Evolutionary conservation across 164 flowering plant genomes (phyloP).

Genomic region (Chimonanthus salicifolius): DNA sequence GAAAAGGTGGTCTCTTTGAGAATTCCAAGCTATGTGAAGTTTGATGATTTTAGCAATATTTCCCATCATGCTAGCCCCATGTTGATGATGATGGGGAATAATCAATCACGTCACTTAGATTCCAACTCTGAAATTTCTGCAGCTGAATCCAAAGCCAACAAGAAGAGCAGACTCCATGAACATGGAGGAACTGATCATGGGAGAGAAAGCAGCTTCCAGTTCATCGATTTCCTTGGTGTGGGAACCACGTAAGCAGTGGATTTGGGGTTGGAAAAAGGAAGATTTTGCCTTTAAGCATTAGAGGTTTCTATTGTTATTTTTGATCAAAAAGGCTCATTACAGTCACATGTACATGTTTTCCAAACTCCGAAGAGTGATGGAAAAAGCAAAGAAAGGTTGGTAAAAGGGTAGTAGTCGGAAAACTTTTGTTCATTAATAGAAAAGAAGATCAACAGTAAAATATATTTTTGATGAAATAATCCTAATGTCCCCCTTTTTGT

Average conservation of each 20-base stretch:
- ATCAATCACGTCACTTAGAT: conserved; percentile 27
- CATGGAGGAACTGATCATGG: conserved; percentile 22
- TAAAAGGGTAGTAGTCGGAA: not conserved
- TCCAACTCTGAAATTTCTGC: conserved; percentile 43
- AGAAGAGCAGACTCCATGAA: conserved; percentile 12
- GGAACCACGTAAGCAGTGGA: conserved; percentile 29
- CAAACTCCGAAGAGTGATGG: conserved; percentile 5
- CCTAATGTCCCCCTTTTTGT: not conserved
- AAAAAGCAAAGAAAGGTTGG: not conserved
- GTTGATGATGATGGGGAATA: conserved; percentile 13
- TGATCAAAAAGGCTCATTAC: not conserved
- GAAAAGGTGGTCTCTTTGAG: conserved; percentile 11
- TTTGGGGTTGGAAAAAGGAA: not conserved
- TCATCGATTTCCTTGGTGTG: conserved; percentile 65
- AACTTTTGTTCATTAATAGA: not conserved
- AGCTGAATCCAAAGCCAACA: conserved; percentile 32
- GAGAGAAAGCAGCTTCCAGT: conserved; percentile 21
- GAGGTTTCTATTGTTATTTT: not conserved
- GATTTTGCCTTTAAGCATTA: not conserved
- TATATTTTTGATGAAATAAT: not conserved
- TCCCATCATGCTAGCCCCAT: conserved; percentile 3
- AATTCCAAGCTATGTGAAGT: conserved; percentile 12
- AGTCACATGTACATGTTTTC: conserved; percentile 13
- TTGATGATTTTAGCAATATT: conserved; percentile 14
- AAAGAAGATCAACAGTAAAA: not conserved